phyloP scores from a whole-genome alignment of 257 asterid genomes.

The Catharanthus roseus region DNA sequence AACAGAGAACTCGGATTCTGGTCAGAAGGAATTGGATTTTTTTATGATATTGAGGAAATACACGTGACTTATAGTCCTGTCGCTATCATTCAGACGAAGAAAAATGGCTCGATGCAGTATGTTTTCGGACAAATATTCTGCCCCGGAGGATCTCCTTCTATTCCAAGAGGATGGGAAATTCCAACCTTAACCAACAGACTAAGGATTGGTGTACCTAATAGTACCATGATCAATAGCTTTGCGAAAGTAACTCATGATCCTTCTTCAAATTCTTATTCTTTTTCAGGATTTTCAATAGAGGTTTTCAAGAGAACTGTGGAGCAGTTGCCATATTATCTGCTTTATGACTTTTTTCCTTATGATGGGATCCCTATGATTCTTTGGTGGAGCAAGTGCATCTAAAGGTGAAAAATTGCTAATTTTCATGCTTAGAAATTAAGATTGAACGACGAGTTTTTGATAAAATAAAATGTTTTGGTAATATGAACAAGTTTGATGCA shows the following conservation, averaged over 20 bases:
- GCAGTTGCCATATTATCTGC: slow-evolving; percentile 15
- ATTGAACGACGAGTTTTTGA: neutral
- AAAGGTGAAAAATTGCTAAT: slow-evolving; percentile 17
- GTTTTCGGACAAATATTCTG: neutral
- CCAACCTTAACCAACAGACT: slow-evolving; percentile 18
- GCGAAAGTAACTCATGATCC: slow-evolving; percentile 24
- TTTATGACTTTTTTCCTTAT: slow-evolving; percentile 18
- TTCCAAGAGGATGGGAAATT: slow-evolving; percentile 37
- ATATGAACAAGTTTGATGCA: slow-evolving; percentile 35
- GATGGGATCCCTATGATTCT: slow-evolving; percentile 19
- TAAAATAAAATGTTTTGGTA: neutral
- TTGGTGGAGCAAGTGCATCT: slow-evolving; percentile 26
- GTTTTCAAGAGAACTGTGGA: slow-evolving; percentile 19
- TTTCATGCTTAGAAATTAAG: neutral
- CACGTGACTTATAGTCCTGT: neutral
- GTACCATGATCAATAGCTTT: slow-evolving; percentile 16
- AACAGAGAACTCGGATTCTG: neutral
- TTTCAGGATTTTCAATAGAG: slow-evolving; percentile 28
- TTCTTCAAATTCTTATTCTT: neutral
- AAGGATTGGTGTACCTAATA: slow-evolving; percentile 34
- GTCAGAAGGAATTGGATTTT: slow-evolving; percentile 10
- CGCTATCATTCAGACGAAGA: neutral
- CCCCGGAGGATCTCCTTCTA: neutral
- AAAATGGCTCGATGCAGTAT: no score
- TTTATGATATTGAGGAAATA: neutral